A percentile compares a stretch with the other conserved stretches of the same genome.
Conservation (phyloP, 2,329 filamentous ascomycete species). For the Grosmannia huntii region DNA sequence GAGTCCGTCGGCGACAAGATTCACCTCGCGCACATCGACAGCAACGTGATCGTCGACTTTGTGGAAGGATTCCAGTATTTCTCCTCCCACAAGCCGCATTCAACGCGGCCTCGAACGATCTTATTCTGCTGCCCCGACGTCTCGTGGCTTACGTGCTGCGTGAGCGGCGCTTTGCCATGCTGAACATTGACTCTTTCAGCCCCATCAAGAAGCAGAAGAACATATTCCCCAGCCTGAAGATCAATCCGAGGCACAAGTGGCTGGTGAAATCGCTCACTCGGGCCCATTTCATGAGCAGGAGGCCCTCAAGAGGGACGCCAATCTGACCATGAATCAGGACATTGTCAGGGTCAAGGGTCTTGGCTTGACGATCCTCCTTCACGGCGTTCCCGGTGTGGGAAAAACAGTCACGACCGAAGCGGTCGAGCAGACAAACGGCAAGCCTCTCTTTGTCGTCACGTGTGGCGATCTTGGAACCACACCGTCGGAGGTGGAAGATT, state of each 20-base stretch:
- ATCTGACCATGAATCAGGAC: background rate
- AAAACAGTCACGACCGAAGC: background rate
- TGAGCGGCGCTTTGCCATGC: conserved; percentile 14
- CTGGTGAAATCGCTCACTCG: conserved; percentile 11
- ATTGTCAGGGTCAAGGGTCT: background rate
- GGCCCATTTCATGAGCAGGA: background rate
- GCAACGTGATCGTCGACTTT: conserved; percentile 17
- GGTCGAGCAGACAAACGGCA: background rate
- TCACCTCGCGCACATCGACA: conserved; percentile 12
- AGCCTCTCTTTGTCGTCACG: background rate
- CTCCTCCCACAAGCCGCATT: conserved; percentile 7
- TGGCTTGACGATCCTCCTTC: background rate
- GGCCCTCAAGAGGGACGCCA: background rate
- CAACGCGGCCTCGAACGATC: conserved; percentile 3
- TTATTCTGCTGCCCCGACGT: conserved; percentile 10
- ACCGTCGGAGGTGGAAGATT: background rate
- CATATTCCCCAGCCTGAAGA: conserved; percentile 14
- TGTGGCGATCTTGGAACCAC: background rate
- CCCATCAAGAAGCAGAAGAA: conserved; percentile 5
- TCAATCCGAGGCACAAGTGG: conserved; percentile 12
- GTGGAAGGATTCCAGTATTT: conserved; percentile 9
- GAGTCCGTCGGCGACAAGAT: conserved; percentile 16
- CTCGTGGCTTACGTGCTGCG: conserved; percentile 14
- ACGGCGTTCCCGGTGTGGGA: background rate
- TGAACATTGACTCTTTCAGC: conserved; percentile 5